These are phyloP conservation scores for Saccharomyces hybrid DNA, from an alignment of 1,139 yeast species.

Conservation along the genomic window DNA sequence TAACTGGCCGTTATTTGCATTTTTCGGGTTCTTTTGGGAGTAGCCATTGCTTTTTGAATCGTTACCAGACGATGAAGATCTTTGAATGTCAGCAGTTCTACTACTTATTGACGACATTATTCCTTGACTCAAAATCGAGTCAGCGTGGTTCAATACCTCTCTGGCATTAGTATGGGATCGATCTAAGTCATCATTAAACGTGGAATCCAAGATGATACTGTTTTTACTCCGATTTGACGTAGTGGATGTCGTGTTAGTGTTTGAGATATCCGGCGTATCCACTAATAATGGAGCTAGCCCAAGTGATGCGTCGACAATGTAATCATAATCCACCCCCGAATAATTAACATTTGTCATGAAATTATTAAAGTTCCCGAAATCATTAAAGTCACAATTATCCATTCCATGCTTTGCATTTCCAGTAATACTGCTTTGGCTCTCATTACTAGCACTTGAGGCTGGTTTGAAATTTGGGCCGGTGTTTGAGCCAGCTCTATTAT, in stretches of 20 bases:
- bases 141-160: not conserved
- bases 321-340: conserved; percentile 14
- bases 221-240: not conserved
- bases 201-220: not conserved
- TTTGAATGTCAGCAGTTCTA: not conserved
- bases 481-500: not conserved
- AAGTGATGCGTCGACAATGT: conserved; percentile 29
- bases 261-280: conserved; percentile 14
- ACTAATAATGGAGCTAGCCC: conserved; percentile 30
- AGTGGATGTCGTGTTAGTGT: not conserved
- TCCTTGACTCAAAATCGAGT: not conserved
- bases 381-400: not conserved
- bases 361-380: not conserved
- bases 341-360: not conserved
- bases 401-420: not conserved
- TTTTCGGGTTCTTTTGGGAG: not conserved
- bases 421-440: not conserved
- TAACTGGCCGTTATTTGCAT: not conserved
- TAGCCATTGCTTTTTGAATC: not conserved
- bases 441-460: not conserved
- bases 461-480: not conserved
- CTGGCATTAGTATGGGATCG: not conserved
- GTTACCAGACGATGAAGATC: not conserved
- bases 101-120: not conserved
- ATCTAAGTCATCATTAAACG: not conserved